Conservation (phyloP, 305 asterid genomes). For the Caryopteris hybrid region DNA sequence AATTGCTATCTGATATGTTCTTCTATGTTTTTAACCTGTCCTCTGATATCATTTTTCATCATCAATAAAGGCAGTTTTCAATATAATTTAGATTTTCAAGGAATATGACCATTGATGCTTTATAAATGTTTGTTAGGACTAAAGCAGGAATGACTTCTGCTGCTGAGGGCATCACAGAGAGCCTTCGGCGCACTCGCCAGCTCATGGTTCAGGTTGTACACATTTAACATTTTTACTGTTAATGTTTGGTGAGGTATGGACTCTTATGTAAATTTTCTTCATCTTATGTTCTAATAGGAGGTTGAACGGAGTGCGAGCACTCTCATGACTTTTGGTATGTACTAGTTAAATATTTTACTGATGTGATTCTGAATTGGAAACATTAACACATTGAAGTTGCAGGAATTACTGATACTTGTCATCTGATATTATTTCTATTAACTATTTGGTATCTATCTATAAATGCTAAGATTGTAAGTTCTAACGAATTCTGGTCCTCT, state of each 20-base stretch:
- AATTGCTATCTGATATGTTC: constrained; percentile 7
- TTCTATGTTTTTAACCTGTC: background rate
- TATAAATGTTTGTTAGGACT: constrained; percentile 46
- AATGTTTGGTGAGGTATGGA: background rate
- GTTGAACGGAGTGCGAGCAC: constrained; percentile 90
- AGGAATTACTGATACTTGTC: background rate
- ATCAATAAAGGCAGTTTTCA: background rate
- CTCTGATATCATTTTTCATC: background rate
- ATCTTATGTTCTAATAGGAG: constrained; percentile 44
- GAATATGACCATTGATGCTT: constrained; percentile 12
- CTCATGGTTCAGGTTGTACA: constrained; percentile 85
- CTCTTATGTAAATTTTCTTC: constrained; percentile 7
- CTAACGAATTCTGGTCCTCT: background rate
- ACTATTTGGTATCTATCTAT: background rate
- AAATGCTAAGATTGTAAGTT: background rate
- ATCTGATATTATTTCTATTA: background rate
- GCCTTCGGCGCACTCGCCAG: constrained; percentile 91
- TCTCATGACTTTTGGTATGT: constrained; percentile 82
- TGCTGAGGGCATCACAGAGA: constrained; percentile 92
- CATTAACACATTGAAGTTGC: background rate
- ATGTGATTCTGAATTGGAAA: background rate
- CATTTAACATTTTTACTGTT: background rate
- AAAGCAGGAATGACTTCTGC: constrained; percentile 98
- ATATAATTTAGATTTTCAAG: background rate
- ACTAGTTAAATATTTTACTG: background rate